phyloP scores from a whole-genome alignment of 352 stramenopile species.

The Pythium rishiriense region DNA sequence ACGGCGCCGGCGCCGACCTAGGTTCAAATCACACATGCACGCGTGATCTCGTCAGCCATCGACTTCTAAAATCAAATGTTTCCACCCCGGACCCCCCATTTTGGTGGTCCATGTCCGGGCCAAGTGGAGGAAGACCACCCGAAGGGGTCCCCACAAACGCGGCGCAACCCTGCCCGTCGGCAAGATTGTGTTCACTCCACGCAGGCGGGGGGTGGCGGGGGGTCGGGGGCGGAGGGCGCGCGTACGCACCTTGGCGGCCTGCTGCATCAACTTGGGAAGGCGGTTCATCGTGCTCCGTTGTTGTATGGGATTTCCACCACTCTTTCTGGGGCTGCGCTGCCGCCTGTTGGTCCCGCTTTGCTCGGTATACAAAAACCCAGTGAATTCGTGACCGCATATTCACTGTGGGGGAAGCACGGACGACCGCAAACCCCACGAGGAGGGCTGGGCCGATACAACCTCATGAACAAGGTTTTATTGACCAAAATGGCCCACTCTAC shows the following conservation, averaged over 20 bases:
- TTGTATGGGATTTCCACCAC: slow-evolving; percentile 46
- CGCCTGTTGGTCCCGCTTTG: slow-evolving; percentile 28
- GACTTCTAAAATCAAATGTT: slow-evolving; percentile 16
- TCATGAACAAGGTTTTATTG: slow-evolving; percentile 21
- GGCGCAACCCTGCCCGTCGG: neutral
- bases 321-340: slow-evolving; percentile 38
- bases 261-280: slow-evolving; percentile 67
- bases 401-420: slow-evolving; percentile 22
- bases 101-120: slow-evolving; percentile 61
- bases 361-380: slow-evolving; percentile 30
- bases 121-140: slow-evolving; percentile 13
- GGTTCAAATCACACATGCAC: slow-evolving; percentile 14
- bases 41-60: slow-evolving; percentile 15
- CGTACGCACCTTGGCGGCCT: slow-evolving; percentile 65
- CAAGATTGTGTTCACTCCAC: too few species aligned
- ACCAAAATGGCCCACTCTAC: slow-evolving; percentile 8
- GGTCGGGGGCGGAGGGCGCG: slow-evolving; percentile 1
- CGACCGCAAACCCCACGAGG: slow-evolving; percentile 24
- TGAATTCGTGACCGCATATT: slow-evolving; percentile 31
- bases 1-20: slow-evolving; percentile 70
- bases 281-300: slow-evolving; percentile 59
- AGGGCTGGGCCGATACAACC: slow-evolving; percentile 21
- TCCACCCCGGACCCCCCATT: slow-evolving; percentile 30
- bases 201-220: too few species aligned
- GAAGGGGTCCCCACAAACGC: slow-evolving; percentile 17